Evolutionary conservation across 306 rosid genomes (phyloP).

Genomic region (Aeschynomene evenia): DNA sequence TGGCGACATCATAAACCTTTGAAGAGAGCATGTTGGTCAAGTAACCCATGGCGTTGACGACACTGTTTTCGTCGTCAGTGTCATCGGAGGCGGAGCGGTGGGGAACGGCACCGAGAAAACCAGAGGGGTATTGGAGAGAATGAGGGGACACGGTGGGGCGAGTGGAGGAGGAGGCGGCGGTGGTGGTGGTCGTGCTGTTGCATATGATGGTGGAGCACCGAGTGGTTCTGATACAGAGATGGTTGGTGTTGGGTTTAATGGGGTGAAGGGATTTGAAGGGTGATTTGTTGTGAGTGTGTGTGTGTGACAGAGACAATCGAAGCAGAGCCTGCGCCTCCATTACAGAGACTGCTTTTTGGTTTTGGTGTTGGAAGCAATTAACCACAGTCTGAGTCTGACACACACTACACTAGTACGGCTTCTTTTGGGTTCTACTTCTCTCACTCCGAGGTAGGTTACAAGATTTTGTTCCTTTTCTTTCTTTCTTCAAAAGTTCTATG

Average conservation of each 20-base stretch:
- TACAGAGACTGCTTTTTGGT: too few species aligned
- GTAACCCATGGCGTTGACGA: slow-evolving; percentile 54
- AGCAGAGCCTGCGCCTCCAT: neutral
- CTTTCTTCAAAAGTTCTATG: too few species aligned
- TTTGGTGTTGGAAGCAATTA: neutral
- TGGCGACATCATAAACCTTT: slow-evolving; percentile 81
- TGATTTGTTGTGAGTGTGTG: neutral
- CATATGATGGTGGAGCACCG: neutral
- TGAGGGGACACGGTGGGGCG: neutral
- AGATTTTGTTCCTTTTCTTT: too few species aligned
- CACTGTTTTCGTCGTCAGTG: neutral
- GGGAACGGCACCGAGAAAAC: neutral
- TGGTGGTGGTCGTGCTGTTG: neutral
- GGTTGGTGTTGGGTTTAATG: neutral
- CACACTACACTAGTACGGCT: neutral
- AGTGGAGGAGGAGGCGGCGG: neutral
- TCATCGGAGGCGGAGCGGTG: neutral
- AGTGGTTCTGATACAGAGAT: neutral
- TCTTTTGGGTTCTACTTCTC: neutral
- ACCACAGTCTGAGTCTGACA: too few species aligned
- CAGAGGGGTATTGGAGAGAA: neutral
- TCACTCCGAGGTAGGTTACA: neutral
- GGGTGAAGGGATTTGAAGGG: neutral
- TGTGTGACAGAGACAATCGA: neutral
- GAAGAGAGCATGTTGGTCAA: slow-evolving; percentile 76